These are phyloP conservation scores for Zymoseptoria brevis DNA, from an alignment of 2,329 filamentous ascomycete species.

Conservation along the genomic window DNA sequence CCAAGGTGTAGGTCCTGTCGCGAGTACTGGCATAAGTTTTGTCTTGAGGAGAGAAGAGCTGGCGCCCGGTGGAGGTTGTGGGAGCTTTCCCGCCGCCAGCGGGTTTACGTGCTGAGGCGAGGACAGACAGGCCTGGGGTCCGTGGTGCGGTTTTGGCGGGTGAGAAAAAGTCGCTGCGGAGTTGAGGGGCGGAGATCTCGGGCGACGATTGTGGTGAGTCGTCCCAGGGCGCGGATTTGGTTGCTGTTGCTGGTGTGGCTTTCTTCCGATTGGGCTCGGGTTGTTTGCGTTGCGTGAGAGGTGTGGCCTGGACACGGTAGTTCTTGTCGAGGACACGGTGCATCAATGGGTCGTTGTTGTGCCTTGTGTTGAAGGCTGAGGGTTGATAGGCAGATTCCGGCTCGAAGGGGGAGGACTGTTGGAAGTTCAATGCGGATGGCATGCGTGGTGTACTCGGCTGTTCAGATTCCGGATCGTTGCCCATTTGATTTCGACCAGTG, in stretches of 20 bases:
- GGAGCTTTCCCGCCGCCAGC: slow-evolving; percentile 10
- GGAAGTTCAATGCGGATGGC: slow-evolving; percentile 8
- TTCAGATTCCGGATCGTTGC: slow-evolving; percentile 15
- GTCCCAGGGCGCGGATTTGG: slow-evolving; percentile 28
- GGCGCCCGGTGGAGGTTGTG: slow-evolving; percentile 28
- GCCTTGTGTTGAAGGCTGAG: slow-evolving; percentile 18
- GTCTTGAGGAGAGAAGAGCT: slow-evolving; percentile 27
- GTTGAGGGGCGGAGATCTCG: slow-evolving; percentile 69
- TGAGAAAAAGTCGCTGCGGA: slow-evolving; percentile 74
- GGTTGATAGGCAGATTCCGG: slow-evolving; percentile 36
- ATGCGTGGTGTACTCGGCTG: slow-evolving; percentile 26
- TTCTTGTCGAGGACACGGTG: slow-evolving; percentile 92
- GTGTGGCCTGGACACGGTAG: slow-evolving; percentile 88
- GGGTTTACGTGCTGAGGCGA: slow-evolving; percentile 27
- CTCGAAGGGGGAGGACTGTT: slow-evolving; percentile 46
- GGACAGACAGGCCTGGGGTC: slow-evolving; percentile 77
- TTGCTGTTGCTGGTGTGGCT: slow-evolving; percentile 33
- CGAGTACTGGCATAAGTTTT: slow-evolving; percentile 22
- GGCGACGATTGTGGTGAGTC: slow-evolving; percentile 48
- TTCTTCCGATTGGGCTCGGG: slow-evolving; percentile 17
- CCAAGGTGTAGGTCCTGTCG: slow-evolving; percentile 19
- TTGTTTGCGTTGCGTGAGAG: slow-evolving; percentile 45
- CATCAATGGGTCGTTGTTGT: slow-evolving; percentile 65
- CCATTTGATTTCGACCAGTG: slow-evolving; percentile 32
- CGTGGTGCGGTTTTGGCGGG: slow-evolving; percentile 42